Evolutionary conservation across 371 early-diverging fungal species (phyloP).

Genomic region (Gilbertella persicaria): DNA sequence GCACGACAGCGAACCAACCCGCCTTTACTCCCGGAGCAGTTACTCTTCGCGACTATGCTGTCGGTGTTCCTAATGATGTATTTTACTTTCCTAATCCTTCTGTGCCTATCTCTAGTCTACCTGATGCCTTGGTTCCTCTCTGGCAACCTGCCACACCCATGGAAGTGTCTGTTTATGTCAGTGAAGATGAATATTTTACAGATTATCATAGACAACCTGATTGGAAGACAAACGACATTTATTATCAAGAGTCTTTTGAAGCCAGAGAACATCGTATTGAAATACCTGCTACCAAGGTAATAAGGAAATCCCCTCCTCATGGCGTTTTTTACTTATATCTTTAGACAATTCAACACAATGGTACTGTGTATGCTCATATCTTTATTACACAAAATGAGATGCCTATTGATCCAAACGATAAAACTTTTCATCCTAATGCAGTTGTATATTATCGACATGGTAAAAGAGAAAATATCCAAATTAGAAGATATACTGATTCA

Average conservation of each 20-base stretch:
- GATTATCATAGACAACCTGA: slow-evolving; percentile 52
- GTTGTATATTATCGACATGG: slow-evolving; percentile 60
- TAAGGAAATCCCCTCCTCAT: too few relatives aligned
- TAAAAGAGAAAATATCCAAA: slow-evolving; percentile 27
- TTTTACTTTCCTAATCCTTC: slow-evolving; percentile 39
- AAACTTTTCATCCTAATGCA: slow-evolving; percentile 38
- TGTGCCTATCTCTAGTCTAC: slow-evolving; percentile 29
- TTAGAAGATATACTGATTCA: background rate
- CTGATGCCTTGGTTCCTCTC: slow-evolving; percentile 39
- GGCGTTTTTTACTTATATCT: background rate
- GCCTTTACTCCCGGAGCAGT: slow-evolving; percentile 4
- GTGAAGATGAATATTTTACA: slow-evolving; percentile 55
- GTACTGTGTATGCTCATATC: slow-evolving; percentile 82
- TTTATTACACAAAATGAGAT: slow-evolving; percentile 59
- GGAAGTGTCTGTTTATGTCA: slow-evolving; percentile 58
- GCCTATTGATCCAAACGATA: slow-evolving; percentile 55
- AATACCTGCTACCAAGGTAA: slow-evolving; percentile 47
- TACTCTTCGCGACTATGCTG: slow-evolving; percentile 31
- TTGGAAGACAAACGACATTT: slow-evolving; percentile 59
- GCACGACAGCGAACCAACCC: background rate
- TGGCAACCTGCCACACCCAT: slow-evolving; percentile 37
- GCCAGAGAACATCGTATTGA: slow-evolving; percentile 40
- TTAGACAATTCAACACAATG: slow-evolving; percentile 76
- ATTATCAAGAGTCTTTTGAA: slow-evolving; percentile 62
- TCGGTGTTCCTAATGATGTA: slow-evolving; percentile 35